Base-by-base conservation (phyloP, 2,329 filamentous ascomycete species). In the Colletotrichum spaethianum region DNA sequence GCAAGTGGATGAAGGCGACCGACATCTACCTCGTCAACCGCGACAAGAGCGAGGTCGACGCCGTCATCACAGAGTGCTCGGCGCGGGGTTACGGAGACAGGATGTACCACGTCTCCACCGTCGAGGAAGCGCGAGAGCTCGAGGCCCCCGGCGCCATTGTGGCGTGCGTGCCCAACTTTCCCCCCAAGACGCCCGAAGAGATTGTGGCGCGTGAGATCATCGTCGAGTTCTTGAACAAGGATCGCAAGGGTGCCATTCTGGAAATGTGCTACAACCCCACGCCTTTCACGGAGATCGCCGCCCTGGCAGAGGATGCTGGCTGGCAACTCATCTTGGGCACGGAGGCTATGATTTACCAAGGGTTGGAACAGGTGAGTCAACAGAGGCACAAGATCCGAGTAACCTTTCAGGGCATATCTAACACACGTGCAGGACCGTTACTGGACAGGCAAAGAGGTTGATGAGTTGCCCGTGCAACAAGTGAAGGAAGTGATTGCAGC, bases 231-330 rank as follows among this genome's bases (percentile, higher is more conserved):
- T 75, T 87, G 14, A 69, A 73, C 40, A 85, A 85, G 79, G 78
- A 84, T 38, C 82, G 87, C 73, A 92, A 92, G 81, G 93, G 92
- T 8, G 90, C 90, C 8, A 89, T 95, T 68, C 80, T 95, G 72
- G 93, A 95, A 81, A 95, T 96, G 93, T 95, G 93, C 84, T 95
- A 95, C 79, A 93, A 95, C 79, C 93, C 93, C 0, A 84, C 86
- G 3, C 91, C 92, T 0, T 91, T 89, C 80, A 95, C 93, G 0
- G 86, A 88, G 75, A 88, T 94, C 60, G 90, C 89, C 1, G 87
- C 86, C 53, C 76, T 94, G 52, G 89, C 91, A 0, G 86, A 89
- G 76, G 81, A 83, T 3, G 85, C 86, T 12, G 91, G 91, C 0
- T 95, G 93, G 93, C 88, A 91, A 80, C 90, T 95, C 1, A 92